Base-by-base conservation (phyloP, 2,329 filamentous ascomycete species). In the Dactylella cylindrospora region DNA sequence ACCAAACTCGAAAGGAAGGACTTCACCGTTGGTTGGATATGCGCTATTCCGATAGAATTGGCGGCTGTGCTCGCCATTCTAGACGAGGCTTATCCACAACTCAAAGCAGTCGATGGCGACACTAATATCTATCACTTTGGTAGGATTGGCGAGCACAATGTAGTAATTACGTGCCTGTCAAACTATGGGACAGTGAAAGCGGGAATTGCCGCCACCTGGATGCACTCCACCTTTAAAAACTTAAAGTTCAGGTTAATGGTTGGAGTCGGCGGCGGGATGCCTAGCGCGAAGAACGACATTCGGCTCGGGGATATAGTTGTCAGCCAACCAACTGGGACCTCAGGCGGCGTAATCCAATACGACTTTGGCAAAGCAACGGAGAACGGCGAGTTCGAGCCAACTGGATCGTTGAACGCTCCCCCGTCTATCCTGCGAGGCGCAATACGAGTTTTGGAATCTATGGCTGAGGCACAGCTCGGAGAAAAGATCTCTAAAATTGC, bases 21-120 rank as follows among this genome's bases (percentile, higher is more conserved):
- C 15, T 49, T 26, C 23, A 29, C 45, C 15, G 33, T 49, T 20
- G 39, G 38, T 25, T 53, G 50, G 47, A 23, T 51, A 31, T 41
- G 47, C 43, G 29, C 29, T 12, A 35, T 35, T 20, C n/a, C 43
- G 1, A 46, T 35, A 46, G 44, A 49, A 49, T 22, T 38, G 15
- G 22, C 31, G n/a, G 44, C 44, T 15, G 44, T 49, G 51, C 2
- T 52, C 65, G 6, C 64, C 44, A 22, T 49, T 20, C 44, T 49
- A 13, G 44, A 49, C 17, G 44, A 49, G 22, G 38, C 32, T 10
- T 17, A 49, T 15, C 31, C 44, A 9, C 13, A 36, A 23, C 44
- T 38, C 44, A 17, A 49, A 4, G 13, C 15, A 7, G 12, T 13
- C 13, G 31, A 26, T 31, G 32, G 23, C n/a, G 44, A 38, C 20